A percentile compares a stretch with the other conserved stretches of the same genome.
phyloP scores from a whole-genome alignment of 768 basidiomycete species.

The Mrakia gelida region DNA sequence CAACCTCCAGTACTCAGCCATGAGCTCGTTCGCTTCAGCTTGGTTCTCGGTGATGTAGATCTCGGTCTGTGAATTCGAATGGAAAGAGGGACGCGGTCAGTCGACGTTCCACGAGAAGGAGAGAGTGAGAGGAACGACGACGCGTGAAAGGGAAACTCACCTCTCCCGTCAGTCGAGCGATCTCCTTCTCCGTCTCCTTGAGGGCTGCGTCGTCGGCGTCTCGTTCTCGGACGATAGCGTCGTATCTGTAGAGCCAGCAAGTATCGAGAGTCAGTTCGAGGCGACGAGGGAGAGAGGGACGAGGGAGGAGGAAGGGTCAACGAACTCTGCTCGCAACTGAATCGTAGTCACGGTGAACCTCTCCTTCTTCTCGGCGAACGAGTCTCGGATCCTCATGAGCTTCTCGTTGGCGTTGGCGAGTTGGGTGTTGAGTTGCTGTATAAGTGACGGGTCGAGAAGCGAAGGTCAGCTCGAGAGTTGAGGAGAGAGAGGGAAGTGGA shows the following conservation, averaged over 20 bases:
- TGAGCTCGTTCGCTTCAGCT: constrained; percentile 69
- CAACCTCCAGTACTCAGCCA: constrained; percentile 77
- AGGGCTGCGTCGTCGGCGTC: constrained; percentile 58
- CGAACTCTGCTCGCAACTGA: constrained; percentile 60
- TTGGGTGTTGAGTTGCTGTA: constrained; percentile 74
- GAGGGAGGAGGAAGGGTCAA: neutral
- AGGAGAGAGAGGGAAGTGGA: neutral
- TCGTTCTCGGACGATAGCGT: constrained; percentile 42
- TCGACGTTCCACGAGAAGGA: neutral
- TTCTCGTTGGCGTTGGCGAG: constrained; percentile 76
- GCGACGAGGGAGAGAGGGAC: neutral
- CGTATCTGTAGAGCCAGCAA: constrained; percentile 49
- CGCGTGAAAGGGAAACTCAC: constrained; percentile 43
- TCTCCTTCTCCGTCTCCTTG: constrained; percentile 62
- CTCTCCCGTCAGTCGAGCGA: constrained; percentile 54
- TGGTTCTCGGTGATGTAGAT: constrained; percentile 72
- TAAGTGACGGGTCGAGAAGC: neutral
- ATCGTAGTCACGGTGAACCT: constrained; percentile 71
- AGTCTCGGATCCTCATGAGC: constrained; percentile 69
- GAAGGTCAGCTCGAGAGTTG: neutral
- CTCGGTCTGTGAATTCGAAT: constrained; percentile 55
- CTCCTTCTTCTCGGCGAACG: constrained; percentile 71
- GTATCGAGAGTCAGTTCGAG: neutral
- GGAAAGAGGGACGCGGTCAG: neutral
- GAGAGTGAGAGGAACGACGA: constrained; percentile 2